phyloP scores from a whole-genome alignment of 495 filamentous ascomycete genomes.

The Usnea hakonensis region DNA sequence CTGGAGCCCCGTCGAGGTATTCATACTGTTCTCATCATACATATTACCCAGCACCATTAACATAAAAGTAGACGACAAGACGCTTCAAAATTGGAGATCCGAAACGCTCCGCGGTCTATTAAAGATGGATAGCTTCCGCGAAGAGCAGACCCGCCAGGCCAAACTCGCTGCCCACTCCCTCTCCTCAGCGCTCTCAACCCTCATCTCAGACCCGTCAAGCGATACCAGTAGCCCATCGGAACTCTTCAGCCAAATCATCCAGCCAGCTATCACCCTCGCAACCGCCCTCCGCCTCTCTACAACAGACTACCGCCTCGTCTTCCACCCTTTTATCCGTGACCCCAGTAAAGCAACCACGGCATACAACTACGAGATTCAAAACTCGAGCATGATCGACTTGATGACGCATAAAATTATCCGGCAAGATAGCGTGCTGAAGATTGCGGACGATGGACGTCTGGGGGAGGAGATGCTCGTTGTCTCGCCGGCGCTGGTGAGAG shows the following conservation, averaged over 20 bases:
- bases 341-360: not conserved
- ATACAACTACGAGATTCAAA: slow-evolving; percentile 15
- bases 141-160: slow-evolving; percentile 16
- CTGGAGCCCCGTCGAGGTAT: slow-evolving; percentile 20
- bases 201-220: not conserved
- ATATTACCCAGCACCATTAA: not conserved
- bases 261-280: slow-evolving; percentile 13
- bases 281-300: slow-evolving; percentile 17
- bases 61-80: slow-evolving; percentile 10
- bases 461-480: slow-evolving; percentile 22
- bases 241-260: slow-evolving; percentile 16
- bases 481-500: slow-evolving; percentile 10
- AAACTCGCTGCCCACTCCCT: slow-evolving; percentile 11
- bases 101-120: slow-evolving; percentile 20
- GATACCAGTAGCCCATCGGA: not conserved
- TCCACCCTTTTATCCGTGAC: slow-evolving; percentile 11
- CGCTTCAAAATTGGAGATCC: slow-evolving; percentile 19
- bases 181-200: slow-evolving; percentile 9
- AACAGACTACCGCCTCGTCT: slow-evolving; percentile 16
- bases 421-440: slow-evolving; percentile 14
- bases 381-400: slow-evolving; percentile 16
- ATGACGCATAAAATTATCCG: slow-evolving; percentile 18
- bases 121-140: slow-evolving; percentile 14
- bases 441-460: slow-evolving; percentile 21
- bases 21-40: too few relatives aligned